These are phyloP conservation scores for Solanum chacoense DNA, from an alignment of 305 asterid species.

Conservation along the genomic window DNA sequence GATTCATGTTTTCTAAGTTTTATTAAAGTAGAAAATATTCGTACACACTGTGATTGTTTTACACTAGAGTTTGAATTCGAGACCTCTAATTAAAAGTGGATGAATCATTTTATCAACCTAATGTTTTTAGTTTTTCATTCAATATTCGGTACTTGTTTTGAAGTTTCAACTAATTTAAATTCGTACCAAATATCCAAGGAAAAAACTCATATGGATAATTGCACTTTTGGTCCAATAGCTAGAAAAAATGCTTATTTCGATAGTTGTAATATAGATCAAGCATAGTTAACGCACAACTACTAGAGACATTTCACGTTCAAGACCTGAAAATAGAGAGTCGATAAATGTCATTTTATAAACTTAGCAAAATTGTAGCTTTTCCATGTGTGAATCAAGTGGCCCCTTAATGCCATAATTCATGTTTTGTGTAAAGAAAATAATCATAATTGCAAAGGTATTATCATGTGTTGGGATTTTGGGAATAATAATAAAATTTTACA, in stretches of 20 bases:
- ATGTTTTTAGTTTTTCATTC: not conserved
- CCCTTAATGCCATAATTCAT: not conserved
- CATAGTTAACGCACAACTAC: not conserved
- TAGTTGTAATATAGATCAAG: not conserved
- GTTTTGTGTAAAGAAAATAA: not conserved
- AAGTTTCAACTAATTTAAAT: not conserved
- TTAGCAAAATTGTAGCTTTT: not conserved
- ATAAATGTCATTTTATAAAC: not conserved
- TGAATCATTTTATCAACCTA: not conserved
- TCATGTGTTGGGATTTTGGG: not conserved
- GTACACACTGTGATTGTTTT: not conserved
- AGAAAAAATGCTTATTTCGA: not conserved
- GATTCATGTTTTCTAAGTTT: not conserved
- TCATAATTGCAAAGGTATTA: not conserved
- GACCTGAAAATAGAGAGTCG: not conserved
- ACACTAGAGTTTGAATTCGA: not conserved
- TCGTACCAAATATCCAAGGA: not conserved
- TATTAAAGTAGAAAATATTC: not conserved
- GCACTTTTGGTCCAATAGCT: not conserved
- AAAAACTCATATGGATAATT: not conserved
- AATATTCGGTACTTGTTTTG: fast-evolving
- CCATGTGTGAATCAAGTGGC: not conserved
- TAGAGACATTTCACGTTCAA: not conserved
- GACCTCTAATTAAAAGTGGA: not conserved
- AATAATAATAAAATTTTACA: not conserved